These are phyloP conservation scores for Dryas alaskensis DNA, from an alignment of 306 rosid species.

Conservation along the genomic window DNA sequence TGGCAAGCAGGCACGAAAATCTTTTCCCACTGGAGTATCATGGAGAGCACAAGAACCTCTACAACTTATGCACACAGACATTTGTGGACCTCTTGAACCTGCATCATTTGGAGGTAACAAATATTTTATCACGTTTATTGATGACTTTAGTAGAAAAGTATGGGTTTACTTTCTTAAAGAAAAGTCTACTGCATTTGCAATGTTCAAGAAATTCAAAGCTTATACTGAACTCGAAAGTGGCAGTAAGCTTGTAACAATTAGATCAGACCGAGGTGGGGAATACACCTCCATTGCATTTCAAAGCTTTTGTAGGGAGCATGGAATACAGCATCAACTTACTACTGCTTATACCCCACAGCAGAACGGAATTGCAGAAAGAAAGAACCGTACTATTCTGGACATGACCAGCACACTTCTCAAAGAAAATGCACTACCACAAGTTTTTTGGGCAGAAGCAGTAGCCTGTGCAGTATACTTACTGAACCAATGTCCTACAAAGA, in stretches of 20 bases:
- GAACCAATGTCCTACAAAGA: neutral
- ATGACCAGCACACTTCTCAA: neutral
- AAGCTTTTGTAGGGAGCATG: neutral
- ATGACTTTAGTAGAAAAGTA: neutral
- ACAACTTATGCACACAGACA: too few relatives aligned
- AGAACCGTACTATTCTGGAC: neutral
- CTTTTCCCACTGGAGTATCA: too few relatives aligned
- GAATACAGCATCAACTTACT: neutral
- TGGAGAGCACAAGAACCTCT: too few relatives aligned
- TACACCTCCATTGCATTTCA: neutral
- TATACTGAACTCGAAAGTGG: neutral
- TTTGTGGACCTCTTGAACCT: too few relatives aligned
- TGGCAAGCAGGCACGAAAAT: too few relatives aligned
- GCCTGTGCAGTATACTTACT: neutral
- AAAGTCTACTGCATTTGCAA: neutral
- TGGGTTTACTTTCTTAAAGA: neutral
- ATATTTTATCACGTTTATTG: too few relatives aligned
- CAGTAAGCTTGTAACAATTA: neutral
- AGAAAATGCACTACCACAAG: neutral
- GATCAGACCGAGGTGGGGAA: neutral
- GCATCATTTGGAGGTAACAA: too few relatives aligned
- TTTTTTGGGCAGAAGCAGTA: neutral
- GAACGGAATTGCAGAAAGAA: neutral
- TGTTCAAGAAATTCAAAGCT: neutral
- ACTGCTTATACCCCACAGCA: neutral